A percentile compares a stretch with the other conserved stretches of the same genome.
phyloP scores from a whole-genome alignment of 2,329 filamentous ascomycete species.

The Pseudodiploospora longispora region DNA sequence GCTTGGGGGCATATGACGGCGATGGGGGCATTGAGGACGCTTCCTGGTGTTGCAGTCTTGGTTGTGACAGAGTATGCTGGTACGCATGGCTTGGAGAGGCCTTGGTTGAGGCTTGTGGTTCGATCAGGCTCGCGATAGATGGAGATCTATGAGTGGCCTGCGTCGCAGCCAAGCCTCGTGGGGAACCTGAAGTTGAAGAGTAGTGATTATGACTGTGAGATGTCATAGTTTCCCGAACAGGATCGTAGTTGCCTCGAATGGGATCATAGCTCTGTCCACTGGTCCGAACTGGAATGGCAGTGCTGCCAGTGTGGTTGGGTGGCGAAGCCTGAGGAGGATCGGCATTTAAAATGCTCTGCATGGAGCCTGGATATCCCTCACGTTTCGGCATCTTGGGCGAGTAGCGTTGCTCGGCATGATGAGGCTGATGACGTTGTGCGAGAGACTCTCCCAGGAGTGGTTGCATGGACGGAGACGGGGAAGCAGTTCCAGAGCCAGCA shows the following conservation, averaged over 20 bases:
- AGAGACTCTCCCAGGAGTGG: conserved; percentile 7
- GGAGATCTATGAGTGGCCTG: conserved; percentile 51
- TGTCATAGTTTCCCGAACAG: conserved; percentile 54
- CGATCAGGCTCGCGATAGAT: conserved; percentile 84
- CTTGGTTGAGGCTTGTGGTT: conserved; percentile 34
- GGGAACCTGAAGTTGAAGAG: conserved; percentile 38
- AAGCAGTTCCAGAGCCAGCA: conserved; percentile 19
- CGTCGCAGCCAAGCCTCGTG: conserved; percentile 28
- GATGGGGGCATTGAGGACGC: conserved; percentile 33
- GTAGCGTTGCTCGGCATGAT: conserved; percentile 23
- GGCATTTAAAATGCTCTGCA: conserved; percentile 50
- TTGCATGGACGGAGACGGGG: conserved; percentile 17
- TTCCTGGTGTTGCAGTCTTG: conserved; percentile 27
- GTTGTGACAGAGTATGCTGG: conserved; percentile 19
- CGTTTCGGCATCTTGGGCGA: conserved; percentile 43
- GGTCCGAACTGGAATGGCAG: conserved; percentile 43
- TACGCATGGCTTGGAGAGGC: conserved; percentile 20
- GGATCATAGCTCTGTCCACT: conserved; percentile 85
- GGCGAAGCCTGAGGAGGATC: conserved; percentile 36
- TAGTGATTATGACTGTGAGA: conserved; percentile 42
- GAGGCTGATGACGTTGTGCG: conserved; percentile 17
- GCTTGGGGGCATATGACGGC: conserved; percentile 28
- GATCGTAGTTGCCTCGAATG: conserved; percentile 68
- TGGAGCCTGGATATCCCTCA: conserved; percentile 42
- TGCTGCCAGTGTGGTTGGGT: conserved; percentile 35